phyloP scores from a whole-genome alignment of 371 early-diverging fungal species.

The Mortierella polycephala region DNA sequence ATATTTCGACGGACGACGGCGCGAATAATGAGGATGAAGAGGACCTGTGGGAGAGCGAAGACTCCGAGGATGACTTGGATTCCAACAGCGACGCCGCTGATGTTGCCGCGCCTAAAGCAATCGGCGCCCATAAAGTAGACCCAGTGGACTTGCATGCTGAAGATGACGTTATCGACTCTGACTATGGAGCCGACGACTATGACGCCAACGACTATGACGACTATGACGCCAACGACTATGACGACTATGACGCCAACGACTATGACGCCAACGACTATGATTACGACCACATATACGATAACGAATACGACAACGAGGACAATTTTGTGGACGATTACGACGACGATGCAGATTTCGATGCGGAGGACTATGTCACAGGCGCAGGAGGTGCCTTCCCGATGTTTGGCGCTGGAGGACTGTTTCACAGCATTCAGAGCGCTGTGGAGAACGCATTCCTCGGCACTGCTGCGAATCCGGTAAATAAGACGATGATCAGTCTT shows the following conservation, averaged over 20 bases:
- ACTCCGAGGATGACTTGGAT: too few species aligned
- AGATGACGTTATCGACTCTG: background rate
- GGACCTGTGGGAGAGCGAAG: background rate
- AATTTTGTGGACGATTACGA: background rate
- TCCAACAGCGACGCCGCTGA: too few species aligned
- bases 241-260: background rate
- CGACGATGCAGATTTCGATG: background rate
- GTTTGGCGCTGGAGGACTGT: background rate
- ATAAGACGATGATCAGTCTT: background rate
- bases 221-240: background rate
- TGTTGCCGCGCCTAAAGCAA: too few species aligned
- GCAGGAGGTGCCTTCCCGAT: background rate
- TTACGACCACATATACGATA: background rate
- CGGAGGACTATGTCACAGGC: background rate
- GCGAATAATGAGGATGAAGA: background rate
- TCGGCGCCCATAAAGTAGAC: too few species aligned
- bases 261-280: constrained; percentile 1
- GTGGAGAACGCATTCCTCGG: background rate
- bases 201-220: background rate
- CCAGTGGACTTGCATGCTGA: too few species aligned
- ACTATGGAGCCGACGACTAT: background rate
- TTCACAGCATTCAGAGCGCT: background rate
- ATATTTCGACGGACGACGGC: background rate
- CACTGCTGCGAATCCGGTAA: constrained; percentile 4
- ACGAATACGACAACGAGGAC: background rate